Evolutionary conservation across 805 yeast species (phyloP).

Genomic region (Suhomyces tanzawaensis): DNA sequence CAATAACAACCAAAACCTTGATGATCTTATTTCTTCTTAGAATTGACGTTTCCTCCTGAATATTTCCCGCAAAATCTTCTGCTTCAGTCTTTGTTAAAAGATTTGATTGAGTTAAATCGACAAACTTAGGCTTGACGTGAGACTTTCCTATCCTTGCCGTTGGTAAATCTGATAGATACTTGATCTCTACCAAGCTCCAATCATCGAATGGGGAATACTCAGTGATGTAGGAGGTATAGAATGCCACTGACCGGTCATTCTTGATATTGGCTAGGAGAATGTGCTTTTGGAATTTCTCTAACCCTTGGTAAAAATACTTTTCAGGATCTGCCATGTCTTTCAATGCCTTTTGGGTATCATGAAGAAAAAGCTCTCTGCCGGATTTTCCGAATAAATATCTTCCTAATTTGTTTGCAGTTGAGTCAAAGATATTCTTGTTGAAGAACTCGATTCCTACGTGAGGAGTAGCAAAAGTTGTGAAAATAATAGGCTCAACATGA

Average conservation of each 20-base stretch:
- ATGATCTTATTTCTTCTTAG: constrained; percentile 28
- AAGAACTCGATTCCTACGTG: constrained; percentile 43
- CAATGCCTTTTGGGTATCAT: constrained; percentile 45
- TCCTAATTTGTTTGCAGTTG: constrained; percentile 32
- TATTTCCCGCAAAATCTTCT: constrained; percentile 19
- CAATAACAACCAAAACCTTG: constrained; percentile 22
- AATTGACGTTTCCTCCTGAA: constrained; percentile 39
- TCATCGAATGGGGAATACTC: constrained; percentile 70
- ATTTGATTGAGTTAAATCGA: constrained; percentile 45
- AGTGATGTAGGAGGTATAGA: constrained; percentile 77
- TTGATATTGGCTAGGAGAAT: constrained; percentile 69
- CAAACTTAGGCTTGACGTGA: constrained; percentile 45
- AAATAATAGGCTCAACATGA: constrained; percentile 35
- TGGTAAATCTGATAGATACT: constrained; percentile 47
- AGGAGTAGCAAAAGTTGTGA: constrained; percentile 44
- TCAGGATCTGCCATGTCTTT: constrained; percentile 52
- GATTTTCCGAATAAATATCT: constrained; percentile 35
- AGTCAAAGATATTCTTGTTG: constrained; percentile 30
- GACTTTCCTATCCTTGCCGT: constrained; percentile 36
- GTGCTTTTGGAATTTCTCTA: constrained; percentile 55
- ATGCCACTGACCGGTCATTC: constrained; percentile 85
- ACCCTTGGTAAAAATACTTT: constrained; percentile 51
- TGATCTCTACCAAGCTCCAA: constrained; percentile 47
- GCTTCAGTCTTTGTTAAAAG: constrained; percentile 11
- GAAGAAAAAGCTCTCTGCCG: constrained; percentile 34